These are phyloP conservation scores for Protomyces arabidopsidicola DNA, from an alignment of 1,139 yeast species.

Conservation along the genomic window DNA sequence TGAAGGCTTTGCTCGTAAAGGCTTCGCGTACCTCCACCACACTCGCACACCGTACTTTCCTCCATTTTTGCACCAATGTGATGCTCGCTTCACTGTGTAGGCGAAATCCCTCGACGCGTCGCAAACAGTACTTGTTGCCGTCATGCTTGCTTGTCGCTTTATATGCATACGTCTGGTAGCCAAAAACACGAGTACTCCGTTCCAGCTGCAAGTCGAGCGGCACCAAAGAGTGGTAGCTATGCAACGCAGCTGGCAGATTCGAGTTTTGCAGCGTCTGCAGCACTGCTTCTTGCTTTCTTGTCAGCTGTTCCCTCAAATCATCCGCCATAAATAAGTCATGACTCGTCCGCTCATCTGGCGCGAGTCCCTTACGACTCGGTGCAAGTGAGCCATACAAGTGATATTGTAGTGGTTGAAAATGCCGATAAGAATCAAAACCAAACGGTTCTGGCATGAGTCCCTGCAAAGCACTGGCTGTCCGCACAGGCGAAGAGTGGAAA, in stretches of 20 bases:
- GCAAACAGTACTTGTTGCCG: conserved; percentile 70
- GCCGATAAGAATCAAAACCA: conserved; percentile 5
- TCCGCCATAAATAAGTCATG: conserved; percentile 68
- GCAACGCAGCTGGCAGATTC: conserved; percentile 69
- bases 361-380: conserved; percentile 63
- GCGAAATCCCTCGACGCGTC: conserved; percentile 64
- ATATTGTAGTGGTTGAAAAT: conserved; percentile 60
- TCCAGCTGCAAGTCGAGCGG: conserved; percentile 69
- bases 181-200: conserved; percentile 53
- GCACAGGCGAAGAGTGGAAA: background rate
- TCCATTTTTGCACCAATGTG: conserved; percentile 52
- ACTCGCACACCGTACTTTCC: conserved; percentile 50
- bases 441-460: background rate
- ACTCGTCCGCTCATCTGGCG: conserved; percentile 65
- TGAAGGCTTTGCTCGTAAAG: conserved; percentile 82
- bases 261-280: conserved; percentile 62
- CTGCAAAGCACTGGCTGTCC: background rate
- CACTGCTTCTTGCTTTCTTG: conserved; percentile 73
- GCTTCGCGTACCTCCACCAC: conserved; percentile 71
- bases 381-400: conserved; percentile 88
- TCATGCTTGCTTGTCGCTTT: conserved; percentile 76
- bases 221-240: conserved; percentile 76
- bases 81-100: conserved; percentile 58
- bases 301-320: conserved; percentile 65
- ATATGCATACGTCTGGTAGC: conserved; percentile 60